Evolutionary conservation across 331 rosid genomes (phyloP).

Genomic region (Stylosanthes scabra): DNA sequence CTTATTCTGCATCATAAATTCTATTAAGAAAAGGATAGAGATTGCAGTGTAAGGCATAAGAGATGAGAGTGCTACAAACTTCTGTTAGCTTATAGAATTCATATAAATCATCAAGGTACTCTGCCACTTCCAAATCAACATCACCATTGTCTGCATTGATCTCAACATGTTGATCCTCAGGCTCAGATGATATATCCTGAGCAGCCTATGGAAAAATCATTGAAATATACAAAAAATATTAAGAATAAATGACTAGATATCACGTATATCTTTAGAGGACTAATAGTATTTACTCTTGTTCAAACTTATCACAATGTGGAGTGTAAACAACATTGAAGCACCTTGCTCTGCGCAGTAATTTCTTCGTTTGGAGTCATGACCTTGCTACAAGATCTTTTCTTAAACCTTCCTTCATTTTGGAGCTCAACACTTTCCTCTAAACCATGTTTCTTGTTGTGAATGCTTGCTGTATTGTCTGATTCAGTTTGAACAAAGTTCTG

Average conservation of each 20-base stretch:
- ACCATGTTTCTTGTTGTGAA: neutral
- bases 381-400: conserved; percentile 34
- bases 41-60: neutral
- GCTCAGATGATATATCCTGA: conserved; percentile 34
- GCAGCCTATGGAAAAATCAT: conserved; percentile 40
- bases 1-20: conserved; percentile 41
- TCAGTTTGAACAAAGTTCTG: conserved; percentile 12
- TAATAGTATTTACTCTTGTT: no score
- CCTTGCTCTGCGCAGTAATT: conserved; percentile 60
- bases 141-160: conserved; percentile 46
- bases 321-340: conserved; percentile 18
- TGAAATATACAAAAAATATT: neutral
- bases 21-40: neutral
- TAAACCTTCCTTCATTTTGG: neutral
- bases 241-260: neutral
- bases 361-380: conserved; percentile 43
- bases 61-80: conserved; percentile 33
- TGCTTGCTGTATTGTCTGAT: neutral
- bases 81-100: conserved; percentile 59
- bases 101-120: conserved; percentile 61
- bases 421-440: neutral
- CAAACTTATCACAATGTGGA: no score
- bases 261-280: no score
- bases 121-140: conserved; percentile 55
- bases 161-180: conserved; percentile 41